These are phyloP conservation scores for barley (Hordeum vulgare) DNA, from an alignment of 176 grass and related monocot species.

Conservation along the genomic window DNA sequence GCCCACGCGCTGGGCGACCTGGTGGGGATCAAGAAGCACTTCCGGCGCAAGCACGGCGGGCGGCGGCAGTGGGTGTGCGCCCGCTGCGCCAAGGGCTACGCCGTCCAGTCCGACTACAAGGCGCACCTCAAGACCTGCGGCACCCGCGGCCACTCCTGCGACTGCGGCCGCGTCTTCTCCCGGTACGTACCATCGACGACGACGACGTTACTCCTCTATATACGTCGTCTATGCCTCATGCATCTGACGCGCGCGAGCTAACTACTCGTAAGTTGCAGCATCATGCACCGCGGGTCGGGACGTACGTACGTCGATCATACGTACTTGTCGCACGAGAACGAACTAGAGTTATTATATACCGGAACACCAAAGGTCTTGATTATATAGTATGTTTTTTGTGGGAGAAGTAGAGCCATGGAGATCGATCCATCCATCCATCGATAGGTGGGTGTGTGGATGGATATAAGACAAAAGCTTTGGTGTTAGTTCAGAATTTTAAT, in stretches of 20 bases:
- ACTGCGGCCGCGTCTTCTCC: slow-evolving; percentile 90
- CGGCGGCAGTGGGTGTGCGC: slow-evolving; percentile 75
- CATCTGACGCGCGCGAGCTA: neutral
- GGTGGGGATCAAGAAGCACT: slow-evolving; percentile 94
- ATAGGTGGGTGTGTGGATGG: neutral
- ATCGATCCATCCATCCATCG: neutral
- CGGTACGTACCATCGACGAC: slow-evolving; percentile 6
- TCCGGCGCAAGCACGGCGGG: slow-evolving; percentile 78
- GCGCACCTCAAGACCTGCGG: slow-evolving; percentile 96
- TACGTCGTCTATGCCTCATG: neutral
- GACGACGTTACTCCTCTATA: neutral
- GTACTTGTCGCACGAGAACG: neutral
- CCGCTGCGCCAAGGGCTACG: slow-evolving; percentile 76
- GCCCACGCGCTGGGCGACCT: slow-evolving; percentile 84
- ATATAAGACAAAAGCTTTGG: slow-evolving; percentile 41
- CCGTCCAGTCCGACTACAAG: slow-evolving; percentile 97
- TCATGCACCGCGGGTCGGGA: neutral
- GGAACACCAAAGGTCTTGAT: neutral
- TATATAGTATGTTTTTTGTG: neutral
- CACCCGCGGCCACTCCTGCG: slow-evolving; percentile 89
- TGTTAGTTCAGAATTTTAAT: neutral
- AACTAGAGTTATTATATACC: neutral
- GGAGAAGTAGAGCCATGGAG: slow-evolving; percentile 20
- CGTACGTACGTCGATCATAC: neutral
- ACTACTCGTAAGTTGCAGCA: neutral